phyloP scores from a whole-genome alignment of 1,284 basidiomycete genomes.

The Vanrija sp. region DNA sequence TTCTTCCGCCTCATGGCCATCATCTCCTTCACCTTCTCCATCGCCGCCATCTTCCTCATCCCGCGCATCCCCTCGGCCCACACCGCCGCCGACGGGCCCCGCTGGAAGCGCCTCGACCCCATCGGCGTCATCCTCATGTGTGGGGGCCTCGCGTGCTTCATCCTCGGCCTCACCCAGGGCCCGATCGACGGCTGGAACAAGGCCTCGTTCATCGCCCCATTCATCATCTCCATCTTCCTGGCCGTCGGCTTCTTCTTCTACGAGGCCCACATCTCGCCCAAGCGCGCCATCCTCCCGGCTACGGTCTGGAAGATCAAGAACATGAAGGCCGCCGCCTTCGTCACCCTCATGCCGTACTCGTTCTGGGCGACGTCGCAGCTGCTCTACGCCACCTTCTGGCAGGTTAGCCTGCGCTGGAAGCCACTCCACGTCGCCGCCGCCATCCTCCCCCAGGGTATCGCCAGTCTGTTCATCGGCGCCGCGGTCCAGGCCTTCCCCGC shows the following conservation, averaged over 20 bases:
- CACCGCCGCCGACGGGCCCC: slow-evolving; percentile 37
- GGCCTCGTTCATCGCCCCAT: slow-evolving; percentile 43
- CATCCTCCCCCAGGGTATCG: slow-evolving; percentile 44
- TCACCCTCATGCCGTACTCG: slow-evolving; percentile 33
- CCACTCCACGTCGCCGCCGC: slow-evolving; percentile 42
- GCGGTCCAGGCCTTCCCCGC: slow-evolving; percentile 32
- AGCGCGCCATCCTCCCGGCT: slow-evolving; percentile 42
- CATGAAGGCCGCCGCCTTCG: no score
- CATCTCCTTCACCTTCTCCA: slow-evolving; percentile 34
- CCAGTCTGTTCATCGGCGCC: slow-evolving; percentile 36
- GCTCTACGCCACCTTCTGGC: slow-evolving; percentile 43
- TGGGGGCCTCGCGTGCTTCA: slow-evolving; percentile 39
- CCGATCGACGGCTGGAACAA: slow-evolving; percentile 37
- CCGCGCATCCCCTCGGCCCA: no score
- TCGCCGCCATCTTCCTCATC: slow-evolving; percentile 36
- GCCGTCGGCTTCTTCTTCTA: slow-evolving; percentile 22
- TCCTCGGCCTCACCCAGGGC: slow-evolving; percentile 46
- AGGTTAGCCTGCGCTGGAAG: slow-evolving; percentile 32
- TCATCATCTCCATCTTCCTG: slow-evolving; percentile 26
- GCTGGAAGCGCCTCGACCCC: slow-evolving; percentile 46
- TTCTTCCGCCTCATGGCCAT: slow-evolving; percentile 43
- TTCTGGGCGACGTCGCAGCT: slow-evolving; percentile 42
- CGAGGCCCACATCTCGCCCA: slow-evolving; percentile 31
- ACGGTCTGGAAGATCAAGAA: slow-evolving; percentile 44
- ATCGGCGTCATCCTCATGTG: slow-evolving; percentile 38